phyloP scores from a whole-genome alignment of 139 green algal species.

The Auxenochlorella protothecoides region DNA sequence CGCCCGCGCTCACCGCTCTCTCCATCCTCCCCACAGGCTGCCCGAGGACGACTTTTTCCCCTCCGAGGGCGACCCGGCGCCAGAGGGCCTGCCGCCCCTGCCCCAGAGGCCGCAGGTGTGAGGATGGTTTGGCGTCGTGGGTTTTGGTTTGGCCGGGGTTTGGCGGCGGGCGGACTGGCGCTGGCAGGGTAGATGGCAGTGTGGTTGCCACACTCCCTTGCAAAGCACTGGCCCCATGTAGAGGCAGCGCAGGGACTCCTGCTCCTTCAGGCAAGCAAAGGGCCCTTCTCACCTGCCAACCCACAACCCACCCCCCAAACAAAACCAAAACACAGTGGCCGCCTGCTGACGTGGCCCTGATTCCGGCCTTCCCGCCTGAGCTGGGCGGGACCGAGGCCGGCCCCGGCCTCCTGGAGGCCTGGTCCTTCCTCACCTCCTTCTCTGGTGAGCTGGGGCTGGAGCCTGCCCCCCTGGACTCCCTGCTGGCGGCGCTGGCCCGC shows the following conservation, averaged over 20 bases:
- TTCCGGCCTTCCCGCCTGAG: slow-evolving; percentile 30
- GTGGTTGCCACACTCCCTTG: too few species aligned
- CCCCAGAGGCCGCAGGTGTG: slow-evolving; percentile 27
- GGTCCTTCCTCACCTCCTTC: slow-evolving; percentile 65
- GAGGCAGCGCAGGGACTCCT: too few species aligned
- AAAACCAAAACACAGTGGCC: slow-evolving; percentile 37
- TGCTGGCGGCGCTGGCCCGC: slow-evolving; percentile 30
- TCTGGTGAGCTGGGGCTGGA: slow-evolving; percentile 51
- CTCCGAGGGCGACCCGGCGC: neutral
- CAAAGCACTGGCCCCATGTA: too few species aligned
- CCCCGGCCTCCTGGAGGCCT: slow-evolving; percentile 50
- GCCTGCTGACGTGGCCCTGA: slow-evolving; percentile 40
- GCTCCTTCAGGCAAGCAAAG: too few species aligned
- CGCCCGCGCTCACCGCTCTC: neutral
- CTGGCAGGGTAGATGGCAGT: too few species aligned
- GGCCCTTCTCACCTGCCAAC: too few species aligned
- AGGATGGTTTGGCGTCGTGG: too few species aligned
- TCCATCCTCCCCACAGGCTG: slow-evolving; percentile 2
- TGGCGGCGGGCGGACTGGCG: too few species aligned
- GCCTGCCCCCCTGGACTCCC: slow-evolving; percentile 2
- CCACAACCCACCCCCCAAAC: too few species aligned
- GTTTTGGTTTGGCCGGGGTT: too few species aligned
- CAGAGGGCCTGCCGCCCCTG: slow-evolving; percentile 10
- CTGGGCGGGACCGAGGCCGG: slow-evolving; percentile 15
- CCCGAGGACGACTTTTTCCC: slow-evolving; percentile 3